phyloP scores from a whole-genome alignment of 108 stramenopile species.

The Seminavis robusta region DNA sequence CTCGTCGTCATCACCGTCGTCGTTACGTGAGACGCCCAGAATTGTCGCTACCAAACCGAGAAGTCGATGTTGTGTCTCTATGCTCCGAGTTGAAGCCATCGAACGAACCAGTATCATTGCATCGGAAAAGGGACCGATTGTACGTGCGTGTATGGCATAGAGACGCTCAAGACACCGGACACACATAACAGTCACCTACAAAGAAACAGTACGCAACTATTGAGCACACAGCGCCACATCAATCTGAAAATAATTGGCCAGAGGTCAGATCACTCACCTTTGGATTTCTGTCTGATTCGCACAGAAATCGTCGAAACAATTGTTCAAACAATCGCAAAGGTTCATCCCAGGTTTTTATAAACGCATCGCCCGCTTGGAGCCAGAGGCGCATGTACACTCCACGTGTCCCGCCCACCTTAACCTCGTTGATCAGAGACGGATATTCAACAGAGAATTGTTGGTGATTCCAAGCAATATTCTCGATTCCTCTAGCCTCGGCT shows the following conservation, averaged over 20 bases:
- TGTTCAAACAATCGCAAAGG: conserved; percentile 66
- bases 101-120: conserved; percentile 63
- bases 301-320: conserved; percentile 70
- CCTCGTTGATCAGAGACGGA: conserved; percentile 62
- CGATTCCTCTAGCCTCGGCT: conserved; percentile 44
- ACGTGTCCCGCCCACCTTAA: conserved; percentile 70
- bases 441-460: conserved; percentile 76
- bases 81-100: conserved; percentile 57
- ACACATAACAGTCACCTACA: conserved; percentile 61
- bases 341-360: conserved; percentile 68
- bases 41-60: conserved; percentile 58
- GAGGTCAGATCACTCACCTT: conserved; percentile 7
- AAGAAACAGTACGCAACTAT: background rate
- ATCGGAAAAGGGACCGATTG: conserved; percentile 70
- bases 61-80: conserved; percentile 70
- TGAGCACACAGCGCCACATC: background rate
- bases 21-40: conserved; percentile 46
- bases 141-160: conserved; percentile 53
- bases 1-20: conserved; percentile 22
- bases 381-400: conserved; percentile 74
- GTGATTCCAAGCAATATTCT: conserved; percentile 79
- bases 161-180: conserved; percentile 61
- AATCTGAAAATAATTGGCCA: too few species aligned
- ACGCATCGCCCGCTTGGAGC: conserved; percentile 70
- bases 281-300: conserved; percentile 62